These are phyloP conservation scores for Microbotryum violaceum DNA, from an alignment of 1,284 basidiomycete genomes.

Conservation along the genomic window DNA sequence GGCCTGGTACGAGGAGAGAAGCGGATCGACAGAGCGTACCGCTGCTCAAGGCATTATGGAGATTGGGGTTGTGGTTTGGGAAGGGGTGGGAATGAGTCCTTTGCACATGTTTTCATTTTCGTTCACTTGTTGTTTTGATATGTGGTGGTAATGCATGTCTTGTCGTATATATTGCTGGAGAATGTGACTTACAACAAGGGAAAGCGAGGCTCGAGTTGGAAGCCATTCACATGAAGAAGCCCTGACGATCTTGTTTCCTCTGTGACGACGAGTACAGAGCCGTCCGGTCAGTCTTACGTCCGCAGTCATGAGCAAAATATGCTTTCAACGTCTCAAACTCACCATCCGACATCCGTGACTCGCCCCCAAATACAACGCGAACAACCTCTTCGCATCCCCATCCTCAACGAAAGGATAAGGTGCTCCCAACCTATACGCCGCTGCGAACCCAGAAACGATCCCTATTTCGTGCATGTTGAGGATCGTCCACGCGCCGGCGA, in stretches of 20 bases:
- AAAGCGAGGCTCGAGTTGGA: too few species aligned
- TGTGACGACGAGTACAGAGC: not conserved
- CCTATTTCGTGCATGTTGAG: constrained; percentile 53
- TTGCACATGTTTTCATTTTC: too few species aligned
- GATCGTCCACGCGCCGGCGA: constrained; percentile 42
- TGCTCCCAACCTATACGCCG: constrained; percentile 54
- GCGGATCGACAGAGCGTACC: too few species aligned
- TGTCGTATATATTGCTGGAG: too few species aligned
- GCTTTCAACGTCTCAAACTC: not conserved
- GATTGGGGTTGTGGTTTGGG: too few species aligned
- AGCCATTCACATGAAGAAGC: not conserved
- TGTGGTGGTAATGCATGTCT: too few species aligned
- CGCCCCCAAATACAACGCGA: constrained; percentile 4
- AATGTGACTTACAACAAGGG: too few species aligned
- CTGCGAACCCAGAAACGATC: constrained; percentile 53
- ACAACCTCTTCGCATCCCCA: constrained; percentile 6
- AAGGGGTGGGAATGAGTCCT: too few species aligned
- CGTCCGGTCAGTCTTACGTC: not conserved
- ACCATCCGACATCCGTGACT: constrained; percentile 8
- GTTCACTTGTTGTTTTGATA: too few species aligned
- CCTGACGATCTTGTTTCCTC: constrained; percentile 6
- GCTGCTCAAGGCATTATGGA: too few species aligned
- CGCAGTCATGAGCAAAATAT: not conserved
- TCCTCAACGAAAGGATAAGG: constrained; percentile 40
- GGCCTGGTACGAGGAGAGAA: too few species aligned